Conservation (phyloP, 139 green algal species). For the Spirogloea muscicola region DNA sequence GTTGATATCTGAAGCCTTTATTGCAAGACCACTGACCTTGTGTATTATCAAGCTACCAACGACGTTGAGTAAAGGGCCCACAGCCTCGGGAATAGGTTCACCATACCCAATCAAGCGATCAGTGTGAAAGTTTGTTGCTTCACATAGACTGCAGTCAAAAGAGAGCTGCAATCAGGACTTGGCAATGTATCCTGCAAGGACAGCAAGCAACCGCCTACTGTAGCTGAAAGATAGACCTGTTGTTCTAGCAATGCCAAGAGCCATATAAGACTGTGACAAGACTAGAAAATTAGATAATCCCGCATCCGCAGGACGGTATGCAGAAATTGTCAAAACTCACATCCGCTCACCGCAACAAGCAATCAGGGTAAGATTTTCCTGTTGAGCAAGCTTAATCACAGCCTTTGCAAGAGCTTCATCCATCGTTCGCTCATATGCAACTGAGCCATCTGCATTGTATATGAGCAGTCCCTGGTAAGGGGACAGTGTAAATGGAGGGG, state of each 20-base stretch:
- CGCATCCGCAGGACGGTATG: too few relatives aligned
- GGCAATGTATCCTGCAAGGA: neutral
- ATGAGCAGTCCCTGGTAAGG: constrained; percentile 14
- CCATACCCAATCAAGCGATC: constrained; percentile 30
- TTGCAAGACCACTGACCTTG: constrained; percentile 16
- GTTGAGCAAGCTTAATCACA: constrained; percentile 13
- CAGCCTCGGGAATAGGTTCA: constrained; percentile 23
- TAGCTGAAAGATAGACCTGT: neutral
- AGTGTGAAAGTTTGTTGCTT: constrained; percentile 17
- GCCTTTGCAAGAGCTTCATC: neutral
- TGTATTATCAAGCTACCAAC: constrained; percentile 17
- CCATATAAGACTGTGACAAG: too few relatives aligned
- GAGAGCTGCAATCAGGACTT: neutral
- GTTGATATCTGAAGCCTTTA: too few relatives aligned
- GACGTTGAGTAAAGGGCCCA: constrained; percentile 8
- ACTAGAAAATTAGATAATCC: too few relatives aligned
- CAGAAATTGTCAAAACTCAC: too few relatives aligned
- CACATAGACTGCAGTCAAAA: constrained; percentile 33
- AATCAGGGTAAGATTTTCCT: constrained; percentile 12
- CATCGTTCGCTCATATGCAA: constrained; percentile 16
- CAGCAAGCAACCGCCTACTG: too few relatives aligned
- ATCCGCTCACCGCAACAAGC: constrained; percentile 29
- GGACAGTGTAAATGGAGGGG: too few relatives aligned
- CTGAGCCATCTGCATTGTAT: neutral
- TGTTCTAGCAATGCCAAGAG: too few relatives aligned